These are phyloP conservation scores for Solanum pinnatisectum DNA, from an alignment of 257 asterid species.

Conservation along the genomic window DNA sequence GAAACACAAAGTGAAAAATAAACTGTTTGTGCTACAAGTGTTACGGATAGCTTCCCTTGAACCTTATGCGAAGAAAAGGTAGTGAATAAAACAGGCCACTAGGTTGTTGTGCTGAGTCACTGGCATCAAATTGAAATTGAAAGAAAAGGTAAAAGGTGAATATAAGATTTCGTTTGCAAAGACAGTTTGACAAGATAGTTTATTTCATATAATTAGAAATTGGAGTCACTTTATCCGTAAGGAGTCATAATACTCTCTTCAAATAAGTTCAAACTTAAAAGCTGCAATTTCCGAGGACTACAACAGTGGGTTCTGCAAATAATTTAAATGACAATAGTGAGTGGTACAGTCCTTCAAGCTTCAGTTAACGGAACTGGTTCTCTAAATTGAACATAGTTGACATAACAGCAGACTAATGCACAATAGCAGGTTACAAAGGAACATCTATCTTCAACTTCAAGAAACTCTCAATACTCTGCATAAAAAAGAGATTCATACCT, in stretches of 20 bases:
- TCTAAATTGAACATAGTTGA: not conserved
- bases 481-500: constrained; percentile 23
- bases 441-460: not conserved
- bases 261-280: too few relatives aligned
- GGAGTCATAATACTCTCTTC: not conserved
- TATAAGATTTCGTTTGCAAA: not conserved
- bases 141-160: not conserved
- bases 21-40: not conserved
- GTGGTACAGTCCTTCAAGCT: not conserved
- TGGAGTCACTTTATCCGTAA: not conserved
- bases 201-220: not conserved
- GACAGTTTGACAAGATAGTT: not conserved
- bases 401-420: not conserved
- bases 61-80: not conserved
- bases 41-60: not conserved
- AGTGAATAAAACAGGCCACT: not conserved
- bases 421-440: not conserved
- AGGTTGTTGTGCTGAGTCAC: not conserved
- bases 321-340: not conserved
- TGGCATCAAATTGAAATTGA: not conserved
- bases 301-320: not conserved
- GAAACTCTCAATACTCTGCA: not conserved
- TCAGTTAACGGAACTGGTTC: not conserved
- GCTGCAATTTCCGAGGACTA: not conserved
- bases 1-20: not conserved